Base-by-base conservation (phyloP, 306 rosid species). In the Ormosia emarginata region DNA sequence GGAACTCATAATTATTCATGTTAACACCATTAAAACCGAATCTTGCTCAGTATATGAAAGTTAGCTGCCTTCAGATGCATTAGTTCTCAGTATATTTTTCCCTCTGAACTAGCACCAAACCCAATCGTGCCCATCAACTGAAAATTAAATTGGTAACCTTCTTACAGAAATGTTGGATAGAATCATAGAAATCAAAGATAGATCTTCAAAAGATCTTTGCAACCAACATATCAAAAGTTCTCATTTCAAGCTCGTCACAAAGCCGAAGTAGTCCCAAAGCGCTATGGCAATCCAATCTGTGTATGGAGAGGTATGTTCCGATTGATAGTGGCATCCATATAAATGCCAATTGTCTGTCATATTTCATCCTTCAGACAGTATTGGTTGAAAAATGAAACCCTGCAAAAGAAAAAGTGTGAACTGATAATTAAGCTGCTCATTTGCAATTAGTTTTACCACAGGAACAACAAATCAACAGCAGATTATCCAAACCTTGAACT, bases 381-480 rank as follows among this genome's bases (percentile, higher is more conserved):
- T 61, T 63, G 84, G 57, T 59, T 17, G 59, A 53, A 61, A 71
- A 55, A 73, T 40, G 67, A 63, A 55, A 33, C 47, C 91, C 91
- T 91, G 90, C 91, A 91, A 80, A 89, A 81, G 79, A 69, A 75
- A 71, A 83, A 78, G 61, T 79, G 61, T 37, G 75, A 87, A 79
- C 63, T 34, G 73, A 86, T 66, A 85, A 85, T 33, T 71, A 75
- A 80, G 43, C 63, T 76, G 75, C 58, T 56, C 64, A 75, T 65
- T 56, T 57, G 37, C 74, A 86, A 78, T 56, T 67, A 72, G 41
- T 61, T 67, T 70, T 61, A 68, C 49, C 62, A 71, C 6, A 71
- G 14, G 18, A 81, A 76, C 75, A 66, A 75, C 15, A 64, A 58
- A 79, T 74, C 17, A 8, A 63, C 50, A 69, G 64, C 56, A 82